phyloP scores from a whole-genome alignment of 108 stramenopile species.

The Nitzschia sp. region DNA sequence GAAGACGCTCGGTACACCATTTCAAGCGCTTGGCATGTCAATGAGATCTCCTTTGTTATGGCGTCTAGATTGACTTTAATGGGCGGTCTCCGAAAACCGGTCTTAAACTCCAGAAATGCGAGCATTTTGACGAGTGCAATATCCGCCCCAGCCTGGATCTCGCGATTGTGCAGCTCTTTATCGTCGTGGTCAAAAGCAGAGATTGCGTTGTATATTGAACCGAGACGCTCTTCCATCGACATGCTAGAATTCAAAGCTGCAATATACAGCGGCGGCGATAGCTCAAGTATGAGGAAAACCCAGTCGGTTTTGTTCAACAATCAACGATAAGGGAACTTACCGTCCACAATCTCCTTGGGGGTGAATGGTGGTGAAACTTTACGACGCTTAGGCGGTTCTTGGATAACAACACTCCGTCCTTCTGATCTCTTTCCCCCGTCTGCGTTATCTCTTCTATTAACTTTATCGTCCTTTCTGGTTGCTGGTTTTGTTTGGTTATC shows the following conservation, averaged over 20 bases:
- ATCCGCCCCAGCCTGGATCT: conserved; percentile 51
- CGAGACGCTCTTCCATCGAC: conserved; percentile 33
- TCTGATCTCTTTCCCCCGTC: conserved; percentile 1
- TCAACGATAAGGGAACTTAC: conserved; percentile 7
- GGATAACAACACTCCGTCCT: conserved; percentile 28
- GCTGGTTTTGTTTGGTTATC: too few relatives aligned
- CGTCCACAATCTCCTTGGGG: conserved; percentile 18
- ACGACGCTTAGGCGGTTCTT: conserved; percentile 31
- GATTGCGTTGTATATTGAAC: conserved; percentile 36
- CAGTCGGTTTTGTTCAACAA: background rate
- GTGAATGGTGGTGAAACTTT: conserved; percentile 23
- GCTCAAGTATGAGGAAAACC: conserved; percentile 21
- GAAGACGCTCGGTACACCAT: conserved; percentile 47
- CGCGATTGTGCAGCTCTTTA: conserved; percentile 42
- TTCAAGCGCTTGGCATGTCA: conserved; percentile 45
- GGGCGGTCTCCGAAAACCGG: conserved; percentile 22
- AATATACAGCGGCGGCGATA: background rate
- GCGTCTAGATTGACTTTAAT: conserved; percentile 13
- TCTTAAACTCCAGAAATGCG: conserved; percentile 40
- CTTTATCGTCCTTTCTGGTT: too few relatives aligned
- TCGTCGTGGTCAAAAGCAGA: conserved; percentile 48
- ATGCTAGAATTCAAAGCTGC: conserved; percentile 30
- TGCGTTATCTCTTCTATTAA: too few relatives aligned
- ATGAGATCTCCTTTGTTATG: conserved; percentile 36
- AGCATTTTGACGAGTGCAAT: conserved; percentile 52